phyloP scores from a whole-genome alignment of 768 basidiomycete genomes.

The Phallus indusiatus region DNA sequence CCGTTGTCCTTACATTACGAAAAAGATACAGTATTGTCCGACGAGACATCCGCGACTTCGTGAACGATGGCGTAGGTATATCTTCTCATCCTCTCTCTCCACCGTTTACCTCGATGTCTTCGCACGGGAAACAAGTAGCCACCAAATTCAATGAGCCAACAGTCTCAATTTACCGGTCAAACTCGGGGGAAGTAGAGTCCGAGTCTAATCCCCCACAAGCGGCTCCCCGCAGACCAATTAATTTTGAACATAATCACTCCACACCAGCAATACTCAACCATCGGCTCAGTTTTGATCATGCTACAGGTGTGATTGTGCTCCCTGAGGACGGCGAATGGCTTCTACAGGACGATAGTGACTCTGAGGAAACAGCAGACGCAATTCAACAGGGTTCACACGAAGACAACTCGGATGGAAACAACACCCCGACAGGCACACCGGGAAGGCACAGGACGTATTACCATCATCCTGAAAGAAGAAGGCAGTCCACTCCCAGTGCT shows the following conservation, averaged over 20 bases:
- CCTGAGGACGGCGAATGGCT: slow-evolving; percentile 64
- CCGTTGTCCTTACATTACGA: slow-evolving; percentile 75
- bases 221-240: background rate
- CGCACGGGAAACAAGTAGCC: slow-evolving; percentile 18
- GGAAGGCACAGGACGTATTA: slow-evolving; percentile 70
- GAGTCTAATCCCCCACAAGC: background rate
- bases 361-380: slow-evolving; percentile 30
- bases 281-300: slow-evolving; percentile 76
- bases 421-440: slow-evolving; percentile 12
- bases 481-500: slow-evolving; percentile 50
- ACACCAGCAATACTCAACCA: slow-evolving; percentile 30
- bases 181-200: background rate
- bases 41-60: slow-evolving; percentile 19
- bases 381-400: background rate
- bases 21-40: slow-evolving; percentile 54
- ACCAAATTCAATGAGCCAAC: no score
- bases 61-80: background rate
- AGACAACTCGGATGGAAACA: slow-evolving; percentile 8
- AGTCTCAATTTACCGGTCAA: slow-evolving; percentile 53
- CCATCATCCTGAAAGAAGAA: slow-evolving; percentile 73
- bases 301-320: slow-evolving; percentile 80
- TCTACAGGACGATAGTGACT: slow-evolving; percentile 36
- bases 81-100: slow-evolving; percentile 8
- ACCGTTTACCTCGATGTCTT: slow-evolving; percentile 11
- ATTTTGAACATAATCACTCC: slow-evolving; percentile 10